Conservation (phyloP, 2,329 filamentous ascomycete genomes). For the Alternaria dauci region DNA sequence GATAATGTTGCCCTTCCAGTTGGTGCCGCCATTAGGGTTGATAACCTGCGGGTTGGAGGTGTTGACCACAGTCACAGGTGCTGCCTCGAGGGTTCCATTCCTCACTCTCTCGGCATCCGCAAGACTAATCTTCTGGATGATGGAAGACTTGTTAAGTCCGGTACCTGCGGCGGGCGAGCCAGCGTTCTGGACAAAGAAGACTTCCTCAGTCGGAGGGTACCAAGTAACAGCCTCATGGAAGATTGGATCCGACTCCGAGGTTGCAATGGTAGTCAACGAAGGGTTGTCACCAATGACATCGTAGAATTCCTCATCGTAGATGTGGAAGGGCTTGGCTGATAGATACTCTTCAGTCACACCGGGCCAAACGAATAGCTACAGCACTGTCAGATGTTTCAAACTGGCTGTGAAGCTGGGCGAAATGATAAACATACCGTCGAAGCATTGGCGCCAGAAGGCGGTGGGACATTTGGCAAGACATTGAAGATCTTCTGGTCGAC, state of each 20-base stretch:
- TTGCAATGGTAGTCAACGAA: conserved; percentile 33
- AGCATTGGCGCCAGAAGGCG: conserved; percentile 29
- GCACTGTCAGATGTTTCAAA: conserved; percentile 13
- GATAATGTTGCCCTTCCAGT: conserved; percentile 35
- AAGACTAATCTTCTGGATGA: conserved; percentile 38
- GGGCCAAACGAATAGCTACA: conserved; percentile 33
- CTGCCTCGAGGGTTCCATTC: conserved; percentile 29
- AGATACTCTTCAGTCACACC: conserved; percentile 32
- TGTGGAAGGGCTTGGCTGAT: conserved; percentile 34
- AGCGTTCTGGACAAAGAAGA: conserved; percentile 39
- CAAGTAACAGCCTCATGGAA: conserved; percentile 39
- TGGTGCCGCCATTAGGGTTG: conserved; percentile 36
- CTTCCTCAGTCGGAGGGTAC: conserved; percentile 33
- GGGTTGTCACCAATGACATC: conserved; percentile 35
- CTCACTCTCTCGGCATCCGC: conserved; percentile 35
- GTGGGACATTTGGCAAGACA: conserved; percentile 28
- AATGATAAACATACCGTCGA: conserved; percentile 24
- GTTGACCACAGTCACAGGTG: conserved; percentile 33
- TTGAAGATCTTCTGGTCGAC: conserved; percentile 35
- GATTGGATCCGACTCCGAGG: conserved; percentile 33
- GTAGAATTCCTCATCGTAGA: conserved; percentile 38
- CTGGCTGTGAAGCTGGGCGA: not conserved
- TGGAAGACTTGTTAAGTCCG: conserved; percentile 37
- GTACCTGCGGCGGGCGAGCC: conserved; percentile 35
- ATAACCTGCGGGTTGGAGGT: conserved; percentile 36